Conservation (phyloP, 1,139 yeast species). For the Taiozyma onychis region DNA sequence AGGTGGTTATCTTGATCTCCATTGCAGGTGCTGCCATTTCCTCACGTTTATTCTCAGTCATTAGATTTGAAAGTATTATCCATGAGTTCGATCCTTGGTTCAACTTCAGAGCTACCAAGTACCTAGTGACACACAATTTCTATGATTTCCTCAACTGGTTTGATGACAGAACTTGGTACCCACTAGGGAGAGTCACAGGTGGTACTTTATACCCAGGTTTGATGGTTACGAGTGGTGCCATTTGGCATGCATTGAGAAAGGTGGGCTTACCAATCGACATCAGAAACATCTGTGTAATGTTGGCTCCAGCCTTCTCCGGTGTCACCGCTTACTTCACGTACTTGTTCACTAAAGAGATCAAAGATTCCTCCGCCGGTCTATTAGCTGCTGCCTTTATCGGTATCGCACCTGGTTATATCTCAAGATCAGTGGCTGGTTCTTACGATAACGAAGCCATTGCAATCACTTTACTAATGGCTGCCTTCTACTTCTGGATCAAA, state of each 20-base stretch:
- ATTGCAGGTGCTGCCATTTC: slow-evolving; percentile 89
- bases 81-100: slow-evolving; percentile 99
- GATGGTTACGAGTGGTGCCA: slow-evolving; percentile 93
- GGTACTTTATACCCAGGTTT: slow-evolving; percentile 97
- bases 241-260: slow-evolving; percentile 68
- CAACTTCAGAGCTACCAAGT: slow-evolving; percentile 91
- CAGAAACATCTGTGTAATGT: slow-evolving; percentile 89
- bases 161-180: slow-evolving; percentile 99
- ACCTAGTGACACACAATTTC: slow-evolving; percentile 75
- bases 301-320: slow-evolving; percentile 96
- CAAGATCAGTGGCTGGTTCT: slow-evolving; percentile 97
- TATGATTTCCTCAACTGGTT: slow-evolving; percentile 97
- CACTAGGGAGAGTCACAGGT: slow-evolving; percentile 97
- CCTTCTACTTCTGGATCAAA: slow-evolving; percentile 95
- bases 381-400: slow-evolving; percentile 94
- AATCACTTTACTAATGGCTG: slow-evolving; percentile 89
- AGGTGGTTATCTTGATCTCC: slow-evolving; percentile 58
- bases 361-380: slow-evolving; percentile 84
- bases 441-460: slow-evolving; percentile 99
- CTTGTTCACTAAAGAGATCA: slow-evolving; percentile 82
- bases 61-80: slow-evolving; percentile 89
- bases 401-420: slow-evolving; percentile 97
- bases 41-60: slow-evolving; percentile 76
- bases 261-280: slow-evolving; percentile 85
- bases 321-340: slow-evolving; percentile 92